These are phyloP conservation scores for Trametes punicea DNA, from an alignment of 768 basidiomycete genomes.

Conservation along the genomic window DNA sequence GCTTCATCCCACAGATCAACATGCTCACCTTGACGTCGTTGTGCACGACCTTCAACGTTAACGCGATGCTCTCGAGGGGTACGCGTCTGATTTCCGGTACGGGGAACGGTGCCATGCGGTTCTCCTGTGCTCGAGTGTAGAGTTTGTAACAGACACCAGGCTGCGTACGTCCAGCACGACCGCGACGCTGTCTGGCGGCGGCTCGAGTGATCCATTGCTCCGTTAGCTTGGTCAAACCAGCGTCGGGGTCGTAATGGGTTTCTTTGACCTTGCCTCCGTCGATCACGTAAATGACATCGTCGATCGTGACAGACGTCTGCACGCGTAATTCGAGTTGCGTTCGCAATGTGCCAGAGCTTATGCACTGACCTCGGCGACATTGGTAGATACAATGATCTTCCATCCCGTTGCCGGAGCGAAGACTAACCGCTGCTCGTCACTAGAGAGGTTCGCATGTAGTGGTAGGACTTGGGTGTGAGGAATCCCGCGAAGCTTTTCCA, in stretches of 20 bases:
- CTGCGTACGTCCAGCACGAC: constrained; percentile 85
- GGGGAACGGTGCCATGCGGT: constrained; percentile 66
- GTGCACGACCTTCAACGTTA: constrained; percentile 79
- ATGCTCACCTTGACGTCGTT: constrained; percentile 68
- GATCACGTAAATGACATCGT: constrained; percentile 83
- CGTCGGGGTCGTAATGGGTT: constrained; percentile 66
- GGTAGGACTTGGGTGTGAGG: constrained; percentile 54
- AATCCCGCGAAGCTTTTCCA: constrained; percentile 49
- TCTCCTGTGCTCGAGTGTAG: constrained; percentile 72
- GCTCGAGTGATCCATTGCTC: constrained; percentile 81
- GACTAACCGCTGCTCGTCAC: constrained; percentile 75
- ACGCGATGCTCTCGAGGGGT: constrained; percentile 76
- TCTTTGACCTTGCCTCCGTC: constrained; percentile 88
- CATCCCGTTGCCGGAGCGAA: constrained; percentile 63
- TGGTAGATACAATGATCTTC: constrained; percentile 88
- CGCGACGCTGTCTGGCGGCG: constrained; percentile 78
- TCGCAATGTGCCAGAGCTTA: not conserved
- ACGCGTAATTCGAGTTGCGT: constrained; percentile 3
- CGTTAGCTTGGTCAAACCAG: constrained; percentile 68
- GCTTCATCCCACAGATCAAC: no score
- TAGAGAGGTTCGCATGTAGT: constrained; percentile 86
- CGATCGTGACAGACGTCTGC: constrained; percentile 87
- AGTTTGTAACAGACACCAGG: constrained; percentile 86
- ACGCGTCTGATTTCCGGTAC: constrained; percentile 87
- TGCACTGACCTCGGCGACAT: constrained; percentile 75